Evolutionary conservation across 768 basidiomycete genomes (phyloP).

Genomic region (Vishniacozyma victoriae): DNA sequence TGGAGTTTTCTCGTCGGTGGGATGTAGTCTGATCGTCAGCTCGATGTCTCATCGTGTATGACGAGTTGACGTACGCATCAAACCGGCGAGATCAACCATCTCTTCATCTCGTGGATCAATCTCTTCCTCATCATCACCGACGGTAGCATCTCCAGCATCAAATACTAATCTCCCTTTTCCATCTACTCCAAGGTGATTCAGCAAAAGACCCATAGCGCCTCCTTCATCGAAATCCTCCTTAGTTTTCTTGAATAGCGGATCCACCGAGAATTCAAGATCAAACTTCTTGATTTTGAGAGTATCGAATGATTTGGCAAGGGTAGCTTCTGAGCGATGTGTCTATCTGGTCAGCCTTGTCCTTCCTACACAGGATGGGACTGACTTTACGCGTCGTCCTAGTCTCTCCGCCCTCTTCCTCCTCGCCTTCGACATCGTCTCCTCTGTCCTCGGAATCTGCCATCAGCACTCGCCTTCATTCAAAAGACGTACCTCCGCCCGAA

Average conservation of each 20-base stretch:
- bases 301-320: conserved; percentile 77
- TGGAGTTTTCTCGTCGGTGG: conserved; percentile 63
- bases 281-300: conserved; percentile 84
- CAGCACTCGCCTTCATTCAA: conserved; percentile 5
- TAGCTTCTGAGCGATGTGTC: conserved; percentile 65
- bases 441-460: conserved; percentile 54
- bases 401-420: conserved; percentile 60
- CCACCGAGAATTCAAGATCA: conserved; percentile 91
- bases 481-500: conserved; percentile 49
- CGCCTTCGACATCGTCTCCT: conserved; percentile 60
- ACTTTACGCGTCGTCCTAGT: conserved; percentile 51
- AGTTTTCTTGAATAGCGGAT: conserved; percentile 95
- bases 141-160: conserved; percentile 80
- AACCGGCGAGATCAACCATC: conserved; percentile 52
- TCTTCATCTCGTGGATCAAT: conserved; percentile 51
- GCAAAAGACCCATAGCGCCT: conserved; percentile 86
- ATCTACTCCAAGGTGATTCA: conserved; percentile 90
- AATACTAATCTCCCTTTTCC: conserved; percentile 86
- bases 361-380: conserved; percentile 3
- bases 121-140: conserved; percentile 62
- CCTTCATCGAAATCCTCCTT: conserved; percentile 98
- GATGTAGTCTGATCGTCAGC: conserved; percentile 56
- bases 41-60: no score
- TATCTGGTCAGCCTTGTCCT: conserved; percentile 9
- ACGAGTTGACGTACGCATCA: conserved; percentile 49